Base-by-base conservation (phyloP, 352 stramenopile genomes). In the Phytophthora hibernalis region DNA sequence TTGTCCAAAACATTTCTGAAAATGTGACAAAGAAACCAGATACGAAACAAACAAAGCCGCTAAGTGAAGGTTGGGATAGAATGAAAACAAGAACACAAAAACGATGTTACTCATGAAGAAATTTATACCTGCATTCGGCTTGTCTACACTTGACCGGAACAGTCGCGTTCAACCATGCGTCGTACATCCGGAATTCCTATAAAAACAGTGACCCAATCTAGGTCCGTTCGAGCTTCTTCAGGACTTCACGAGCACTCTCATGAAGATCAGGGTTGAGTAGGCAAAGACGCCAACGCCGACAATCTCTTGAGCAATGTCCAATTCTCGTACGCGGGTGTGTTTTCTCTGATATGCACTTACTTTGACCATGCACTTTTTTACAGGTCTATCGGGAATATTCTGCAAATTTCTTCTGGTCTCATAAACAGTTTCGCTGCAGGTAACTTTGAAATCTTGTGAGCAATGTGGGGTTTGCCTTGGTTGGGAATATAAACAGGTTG, bases 401-500 rank as follows among this genome's bases (percentile, higher is more conserved):
- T 11, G 1, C 35, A 8, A 4, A 58, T 30, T 10, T 68, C 44
- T 22, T 52, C 28, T 12, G 35, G 33, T 33, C 18, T 1, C 10
- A 62, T 18, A 12, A 58, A 18, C 24, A 43, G 33, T 33, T 68
- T 68, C 0, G 37, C 58, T 6, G n/a, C 33, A 4, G 24, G 52
- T 1, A 58, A 31, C 12, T 62, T 62, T 13, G 33, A 1, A 9
- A 62, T 21, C 15, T 62, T 24, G 10, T 53, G 28, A 2, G 44
- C 42, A 13, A 58, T 57, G 8, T n/a, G 52, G 60, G n/a, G 31
- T 56, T 61, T 18, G 24, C 51, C 4, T 61, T 68, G 5, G 30
- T 53, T 0, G 2, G n/a, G 2, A 58, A 61, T 1, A 16, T 20
- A 21, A 51, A 44, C 16, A 35, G 1, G 5, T 55, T 48, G 24